Evolutionary conservation across 371 early-diverging fungal genomes (phyloP), one percentile per base, ranked within the genome.

Genomic region (Lichtheimia corymbifera): DNA sequence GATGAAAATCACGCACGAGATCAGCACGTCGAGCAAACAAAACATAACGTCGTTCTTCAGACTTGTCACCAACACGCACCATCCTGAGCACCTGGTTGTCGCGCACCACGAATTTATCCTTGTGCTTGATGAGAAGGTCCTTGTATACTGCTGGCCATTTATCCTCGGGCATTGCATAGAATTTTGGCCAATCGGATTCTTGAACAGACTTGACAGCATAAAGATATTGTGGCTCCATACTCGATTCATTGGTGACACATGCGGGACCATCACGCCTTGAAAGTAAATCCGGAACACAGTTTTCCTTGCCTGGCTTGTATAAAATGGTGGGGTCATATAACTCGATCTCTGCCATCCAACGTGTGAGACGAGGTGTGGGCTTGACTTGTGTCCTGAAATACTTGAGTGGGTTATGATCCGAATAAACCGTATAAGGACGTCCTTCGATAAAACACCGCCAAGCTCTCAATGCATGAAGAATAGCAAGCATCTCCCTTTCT

Each of bases 401-500:
- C 52, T 64, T n/a, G 5, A 71, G 15, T 7, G 68, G 67, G 6
- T 65, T 14, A 35, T 75, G 76, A 45, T 75, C 68, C 0, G 70
- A 64, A 5, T 55, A 58, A 2, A 73, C 54, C 30, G 51, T 42
- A 27, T 64, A 70, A 0, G 62, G 61, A 40, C 44, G 49, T 1
- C 71, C 67, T n/a, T 71, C 67, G 15, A 71, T 53, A 5, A 68
- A 70, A 17, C 66, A 68, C 0, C 76, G 64, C 78, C 77, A 77
- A 0, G 53, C 45, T 4, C 65, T 3, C 17, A 78, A 59, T 0
- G 73, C 73, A 53, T 68, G 66, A 0, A 76, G 17, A 4, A 76
- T 73, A 20, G 67, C 76, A 1, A 71, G 55, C 0, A 78, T 50
- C 58, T 74, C 79, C 5, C 79, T 83, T 44, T 76, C 70, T 55